Percentiles rank a stretch among this genome's conserved stretches.
These are phyloP conservation scores for Stentor coeruleus DNA, from an alignment of 73 alveolate species.

Conservation along the genomic window DNA sequence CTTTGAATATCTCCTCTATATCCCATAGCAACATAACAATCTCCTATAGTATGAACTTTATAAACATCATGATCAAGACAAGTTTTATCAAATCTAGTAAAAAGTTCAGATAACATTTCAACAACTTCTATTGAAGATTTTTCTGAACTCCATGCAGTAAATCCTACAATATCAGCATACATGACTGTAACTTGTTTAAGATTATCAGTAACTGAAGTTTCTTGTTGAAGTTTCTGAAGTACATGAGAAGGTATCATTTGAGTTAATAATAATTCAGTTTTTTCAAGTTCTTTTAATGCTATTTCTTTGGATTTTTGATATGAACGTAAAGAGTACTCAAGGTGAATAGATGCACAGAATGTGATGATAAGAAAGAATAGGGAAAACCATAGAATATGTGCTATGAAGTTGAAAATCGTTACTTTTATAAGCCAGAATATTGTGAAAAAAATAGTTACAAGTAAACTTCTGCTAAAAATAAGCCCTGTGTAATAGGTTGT, in stretches of 20 bases:
- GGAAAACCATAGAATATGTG: no score
- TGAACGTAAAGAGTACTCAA: no score
- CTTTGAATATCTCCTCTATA: conserved; percentile 86
- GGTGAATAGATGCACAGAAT: no score
- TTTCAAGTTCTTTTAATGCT: conserved; percentile 51
- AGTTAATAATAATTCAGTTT: conserved; percentile 53
- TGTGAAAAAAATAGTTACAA: no score
- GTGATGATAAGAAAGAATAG: no score
- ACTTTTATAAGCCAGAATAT: no score
- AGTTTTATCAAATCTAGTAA: conserved; percentile 85
- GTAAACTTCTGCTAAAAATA: no score
- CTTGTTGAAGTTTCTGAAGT: no score
- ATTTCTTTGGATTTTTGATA: no score
- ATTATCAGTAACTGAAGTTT: conserved; percentile 80
- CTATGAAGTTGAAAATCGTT: no score
- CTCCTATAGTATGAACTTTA: conserved; percentile 95
- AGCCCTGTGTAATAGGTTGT: no score
- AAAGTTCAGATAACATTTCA: conserved; percentile 74
- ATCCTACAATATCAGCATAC: conserved; percentile 85
- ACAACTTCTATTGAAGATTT: conserved; percentile 85
- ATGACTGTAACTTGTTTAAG: conserved; percentile 81
- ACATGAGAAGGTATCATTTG: no score
- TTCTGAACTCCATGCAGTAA: conserved; percentile 59
- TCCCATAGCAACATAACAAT: conserved; percentile 94
- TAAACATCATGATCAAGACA: conserved; percentile 84